Evolutionary conservation across 2,329 filamentous ascomycete species (phyloP), one percentile per base, ranked within the genome.

Genomic region (Fusarium tupiense): DNA sequence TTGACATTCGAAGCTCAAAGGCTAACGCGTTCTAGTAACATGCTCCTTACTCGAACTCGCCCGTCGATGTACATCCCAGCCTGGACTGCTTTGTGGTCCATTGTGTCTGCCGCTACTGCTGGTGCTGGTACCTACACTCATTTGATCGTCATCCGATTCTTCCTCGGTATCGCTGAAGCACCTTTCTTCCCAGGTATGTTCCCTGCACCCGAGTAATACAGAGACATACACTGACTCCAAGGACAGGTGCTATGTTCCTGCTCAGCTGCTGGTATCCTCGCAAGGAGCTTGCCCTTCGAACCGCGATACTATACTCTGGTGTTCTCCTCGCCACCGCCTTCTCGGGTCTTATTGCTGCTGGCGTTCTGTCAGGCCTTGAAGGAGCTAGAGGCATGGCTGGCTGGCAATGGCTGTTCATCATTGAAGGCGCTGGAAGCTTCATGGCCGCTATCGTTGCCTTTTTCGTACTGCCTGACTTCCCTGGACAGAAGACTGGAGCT

Each of bases 331-430:
- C 78, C 9, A 73, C 73, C 2, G 76, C 72, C 17, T 71, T 71
- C 14, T 74, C 77, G 0, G 77, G 78, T 4, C 70, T 79, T 2
- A 77, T 79, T 37, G 78, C 78, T 1, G 78, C 78, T 5, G 77
- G 73, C 2, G 69, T 78, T 6, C 74, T 75, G 4, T 67, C 76
- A 0, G 72, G 67, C 0, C 74, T 78, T 4, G 74, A 76, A 19
- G 69, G 69, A 0, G 63, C 57, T 5, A 63, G 70, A 24, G 82
- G 83, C 2, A 68, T 85, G 19, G 75, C 76, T 19, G 83, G 82
- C 3, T 85, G 84, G 84, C 78, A 80, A 63, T 85, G 83, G 83
- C 74, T 85, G 0, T 85, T 84, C 61, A 82, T 85, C 24, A 78
- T 85, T 9, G 79, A 84, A 46, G 83, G 71, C 4, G 44, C 67